These are phyloP conservation scores for Botrytis elliptica DNA, from an alignment of 2,329 filamentous ascomycete genomes.

Conservation along the genomic window DNA sequence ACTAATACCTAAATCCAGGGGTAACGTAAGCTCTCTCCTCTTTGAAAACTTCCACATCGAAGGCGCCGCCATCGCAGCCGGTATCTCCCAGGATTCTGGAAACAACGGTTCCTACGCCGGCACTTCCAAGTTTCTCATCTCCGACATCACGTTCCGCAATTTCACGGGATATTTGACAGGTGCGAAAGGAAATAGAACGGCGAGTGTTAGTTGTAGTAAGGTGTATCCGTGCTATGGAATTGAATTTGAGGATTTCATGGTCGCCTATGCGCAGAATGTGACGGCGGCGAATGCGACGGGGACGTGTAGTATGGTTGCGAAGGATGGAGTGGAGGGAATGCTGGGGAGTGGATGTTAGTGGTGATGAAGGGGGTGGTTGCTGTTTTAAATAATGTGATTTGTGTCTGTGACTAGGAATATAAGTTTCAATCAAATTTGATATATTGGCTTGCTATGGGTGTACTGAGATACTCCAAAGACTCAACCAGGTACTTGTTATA, in stretches of 20 bases:
- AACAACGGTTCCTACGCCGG: conserved; percentile 50
- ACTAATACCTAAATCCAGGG: conserved; percentile 34
- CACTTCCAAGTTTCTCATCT: conserved; percentile 51
- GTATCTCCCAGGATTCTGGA: conserved; percentile 50
- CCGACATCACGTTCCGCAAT: conserved; percentile 50
- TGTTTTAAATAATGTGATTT: not conserved
- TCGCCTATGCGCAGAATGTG: conserved; percentile 28
- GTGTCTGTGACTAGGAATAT: not conserved
- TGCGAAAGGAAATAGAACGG: conserved; percentile 38
- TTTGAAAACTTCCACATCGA: conserved; percentile 52
- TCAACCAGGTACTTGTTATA: not conserved
- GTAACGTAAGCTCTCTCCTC: conserved; percentile 49
- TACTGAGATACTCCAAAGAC: not conserved
- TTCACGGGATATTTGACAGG: conserved; percentile 50
- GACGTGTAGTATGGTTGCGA: conserved; percentile 35
- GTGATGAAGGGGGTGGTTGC: not conserved
- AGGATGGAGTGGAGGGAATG: conserved; percentile 37
- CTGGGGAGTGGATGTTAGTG: conserved; percentile 34
- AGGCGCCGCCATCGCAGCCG: conserved; percentile 45
- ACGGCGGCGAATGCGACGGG: conserved; percentile 33
- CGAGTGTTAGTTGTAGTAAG: conserved; percentile 48
- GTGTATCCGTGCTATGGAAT: conserved; percentile 53
- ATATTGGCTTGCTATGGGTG: not conserved
- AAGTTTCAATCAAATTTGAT: not conserved
- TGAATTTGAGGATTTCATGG: conserved; percentile 44